Conservation (phyloP, 1,284 basidiomycete species). For the Butyriboletus appendiculatus region DNA sequence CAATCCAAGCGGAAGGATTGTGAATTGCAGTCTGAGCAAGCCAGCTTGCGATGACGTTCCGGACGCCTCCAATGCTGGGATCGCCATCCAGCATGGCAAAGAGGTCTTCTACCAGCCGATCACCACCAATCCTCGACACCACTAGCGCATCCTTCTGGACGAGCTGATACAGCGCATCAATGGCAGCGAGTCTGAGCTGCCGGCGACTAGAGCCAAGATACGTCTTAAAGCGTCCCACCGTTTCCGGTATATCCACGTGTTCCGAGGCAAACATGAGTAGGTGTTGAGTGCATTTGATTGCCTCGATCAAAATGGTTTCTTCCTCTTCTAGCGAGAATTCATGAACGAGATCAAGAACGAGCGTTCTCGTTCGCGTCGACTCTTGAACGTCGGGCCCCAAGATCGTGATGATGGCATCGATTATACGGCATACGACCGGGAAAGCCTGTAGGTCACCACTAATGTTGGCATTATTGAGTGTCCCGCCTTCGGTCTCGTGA, state of each 20-base stretch:
- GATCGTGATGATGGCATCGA: slow-evolving; percentile 92
- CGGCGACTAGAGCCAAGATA: slow-evolving; percentile 80
- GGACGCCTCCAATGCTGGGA: slow-evolving; percentile 91
- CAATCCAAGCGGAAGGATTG: slow-evolving; percentile 97
- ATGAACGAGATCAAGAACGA: slow-evolving; percentile 85
- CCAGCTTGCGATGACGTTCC: slow-evolving; percentile 95
- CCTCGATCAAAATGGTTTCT: slow-evolving; percentile 89
- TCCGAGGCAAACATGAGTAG: slow-evolving; percentile 94
- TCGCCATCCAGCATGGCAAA: slow-evolving; percentile 96
- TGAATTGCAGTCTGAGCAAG: slow-evolving; percentile 91
- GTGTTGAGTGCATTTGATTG: slow-evolving; percentile 95
- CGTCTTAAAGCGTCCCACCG: slow-evolving; percentile 74
- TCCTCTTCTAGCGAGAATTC: slow-evolving; percentile 88
- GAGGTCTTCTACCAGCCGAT: slow-evolving; percentile 90
- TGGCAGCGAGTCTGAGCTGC: slow-evolving; percentile 90
- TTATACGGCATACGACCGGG: slow-evolving; percentile 88
- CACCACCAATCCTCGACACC: slow-evolving; percentile 93
- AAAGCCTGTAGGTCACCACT: slow-evolving; percentile 92
- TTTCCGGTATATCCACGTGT: slow-evolving; percentile 75
- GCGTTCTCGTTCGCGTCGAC: slow-evolving; percentile 73
- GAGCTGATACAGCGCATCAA: slow-evolving; percentile 95
- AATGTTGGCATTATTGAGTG: slow-evolving; percentile 80
- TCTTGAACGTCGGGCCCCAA: slow-evolving; percentile 97
- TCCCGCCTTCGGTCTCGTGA: slow-evolving; percentile 94
- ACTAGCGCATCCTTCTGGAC: slow-evolving; percentile 93